Evolutionary conservation across 23 red algal genomes (phyloP), one percentile per base, ranked within the genome.

Genomic region (Gracilaria gracilis): DNA sequence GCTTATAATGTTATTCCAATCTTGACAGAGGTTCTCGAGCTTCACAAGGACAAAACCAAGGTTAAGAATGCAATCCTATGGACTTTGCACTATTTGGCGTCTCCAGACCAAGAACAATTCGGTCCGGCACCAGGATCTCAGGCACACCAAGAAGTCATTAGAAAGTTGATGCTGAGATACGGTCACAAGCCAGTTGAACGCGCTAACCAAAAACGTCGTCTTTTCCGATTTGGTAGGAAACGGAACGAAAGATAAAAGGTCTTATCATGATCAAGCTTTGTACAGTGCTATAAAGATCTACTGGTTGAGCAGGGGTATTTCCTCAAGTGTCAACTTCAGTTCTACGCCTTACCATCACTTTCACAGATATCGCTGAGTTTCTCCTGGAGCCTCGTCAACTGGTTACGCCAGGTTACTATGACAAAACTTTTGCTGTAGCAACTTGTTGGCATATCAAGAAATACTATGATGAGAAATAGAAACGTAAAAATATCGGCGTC

Each of bases 21-120:
- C 17, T 61, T 89, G 38, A 50, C 48, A 21, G 58, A 29, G 0
- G 58, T 55, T 7, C 28, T 79, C 7, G 62, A 80, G 11, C 44
- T 90, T 14, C 87, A 81, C 54, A 40, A 59, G 35, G 61, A 81
- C 9, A 58, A 67, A 19, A 12, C 16, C 37, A 64, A 69, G 24
- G 70, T 78, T 28, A 49, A 57, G 46, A 90, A 80, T 69, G 87
- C 87, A 12, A 20, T 90, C 40, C 58, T 77, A 19, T 81, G 87
- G 87, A 90, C 87, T 11, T 31, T 90, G 50, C 53, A 90, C 40
- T 81, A 35, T 4, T n/a, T 90, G 29, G 46, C 58, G n/a, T 90
- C 87, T 50, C 42, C 71, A 27, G 9, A 87, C 24, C 47, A 61
- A 71, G 44, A 12, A 40, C 28, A 34, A 7, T 32, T 71, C 32